phyloP scores from a whole-genome alignment of 169 alveolate species.

The Plasmodium gaboni region DNA sequence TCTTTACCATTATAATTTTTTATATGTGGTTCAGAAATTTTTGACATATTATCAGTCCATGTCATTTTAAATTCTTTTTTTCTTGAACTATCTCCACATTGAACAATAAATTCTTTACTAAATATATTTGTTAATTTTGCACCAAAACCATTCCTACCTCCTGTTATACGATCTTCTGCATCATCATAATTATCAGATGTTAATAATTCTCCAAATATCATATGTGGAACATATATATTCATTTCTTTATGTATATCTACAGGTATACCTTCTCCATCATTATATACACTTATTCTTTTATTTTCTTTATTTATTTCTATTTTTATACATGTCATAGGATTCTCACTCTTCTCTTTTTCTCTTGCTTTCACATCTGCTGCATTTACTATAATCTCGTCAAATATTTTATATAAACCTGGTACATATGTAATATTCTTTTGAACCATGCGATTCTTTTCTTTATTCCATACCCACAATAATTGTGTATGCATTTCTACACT shows the following conservation, averaged over 20 bases:
- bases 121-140: constrained; percentile 99
- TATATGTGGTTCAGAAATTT: constrained; percentile 89
- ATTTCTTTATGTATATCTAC: constrained; percentile 97
- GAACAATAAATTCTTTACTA: constrained; percentile 95
- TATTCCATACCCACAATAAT: constrained; percentile 96
- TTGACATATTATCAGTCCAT: constrained; percentile 94
- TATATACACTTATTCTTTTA: constrained; percentile 84
- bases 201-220: constrained; percentile 98
- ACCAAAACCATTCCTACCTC: constrained; percentile 99
- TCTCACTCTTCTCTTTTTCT: constrained; percentile 85
- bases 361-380: constrained; percentile 99
- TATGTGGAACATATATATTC: constrained; percentile 97
- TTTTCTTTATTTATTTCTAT: constrained; percentile 85
- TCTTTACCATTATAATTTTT: constrained; percentile 88
- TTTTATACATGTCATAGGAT: constrained; percentile 88
- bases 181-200: constrained; percentile 99
- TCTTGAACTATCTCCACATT: constrained; percentile 95
- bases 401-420: constrained; percentile 99
- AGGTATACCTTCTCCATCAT: constrained; percentile 91
- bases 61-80: constrained; percentile 89
- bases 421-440: constrained; percentile 90
- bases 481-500: constrained; percentile 93
- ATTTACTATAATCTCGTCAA: constrained; percentile 98
- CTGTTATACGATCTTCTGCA: constrained; percentile 97
- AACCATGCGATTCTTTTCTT: constrained; percentile 89